phyloP scores from a whole-genome alignment of 2,329 filamentous ascomycete genomes.

The Fusarium pseudonygamai region DNA sequence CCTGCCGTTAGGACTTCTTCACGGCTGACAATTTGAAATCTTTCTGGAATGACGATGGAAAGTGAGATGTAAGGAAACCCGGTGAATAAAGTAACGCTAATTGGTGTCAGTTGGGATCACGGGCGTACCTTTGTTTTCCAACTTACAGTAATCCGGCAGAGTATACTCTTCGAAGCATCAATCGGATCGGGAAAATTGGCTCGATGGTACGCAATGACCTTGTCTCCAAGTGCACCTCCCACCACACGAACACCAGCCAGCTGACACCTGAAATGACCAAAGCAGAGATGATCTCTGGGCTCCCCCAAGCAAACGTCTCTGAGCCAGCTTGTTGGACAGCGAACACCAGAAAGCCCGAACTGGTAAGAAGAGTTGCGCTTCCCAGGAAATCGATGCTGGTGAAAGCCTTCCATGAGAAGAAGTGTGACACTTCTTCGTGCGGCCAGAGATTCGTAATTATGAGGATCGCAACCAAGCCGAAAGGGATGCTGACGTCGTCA shows the following conservation, averaged over 20 bases:
- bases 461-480: slow-evolving; percentile 57
- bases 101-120: slow-evolving; percentile 19
- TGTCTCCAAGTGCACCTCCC: slow-evolving; percentile 59
- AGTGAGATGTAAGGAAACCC: slow-evolving; percentile 67
- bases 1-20: slow-evolving; percentile 64
- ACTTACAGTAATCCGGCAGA: slow-evolving; percentile 60
- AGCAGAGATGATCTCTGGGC: slow-evolving; percentile 59
- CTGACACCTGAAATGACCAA: slow-evolving; percentile 58
- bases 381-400: slow-evolving; percentile 63
- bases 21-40: slow-evolving; percentile 67
- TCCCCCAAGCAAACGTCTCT: slow-evolving; percentile 61
- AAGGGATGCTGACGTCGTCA: slow-evolving; percentile 56
- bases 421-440: slow-evolving; percentile 46
- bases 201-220: slow-evolving; percentile 54
- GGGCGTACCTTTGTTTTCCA: neutral
- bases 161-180: slow-evolving; percentile 61
- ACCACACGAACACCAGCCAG: slow-evolving; percentile 59
- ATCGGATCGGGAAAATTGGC: slow-evolving; percentile 63
- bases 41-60: slow-evolving; percentile 67
- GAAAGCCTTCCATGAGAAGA: slow-evolving; percentile 55
- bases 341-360: slow-evolving; percentile 64
- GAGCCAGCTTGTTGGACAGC: slow-evolving; percentile 66
- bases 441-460: slow-evolving; percentile 60
- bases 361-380: slow-evolving; percentile 59
- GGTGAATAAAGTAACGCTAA: slow-evolving; percentile 63